phyloP scores from a whole-genome alignment of 2,329 filamentous ascomycete genomes.

The Diplodia corticola region DNA sequence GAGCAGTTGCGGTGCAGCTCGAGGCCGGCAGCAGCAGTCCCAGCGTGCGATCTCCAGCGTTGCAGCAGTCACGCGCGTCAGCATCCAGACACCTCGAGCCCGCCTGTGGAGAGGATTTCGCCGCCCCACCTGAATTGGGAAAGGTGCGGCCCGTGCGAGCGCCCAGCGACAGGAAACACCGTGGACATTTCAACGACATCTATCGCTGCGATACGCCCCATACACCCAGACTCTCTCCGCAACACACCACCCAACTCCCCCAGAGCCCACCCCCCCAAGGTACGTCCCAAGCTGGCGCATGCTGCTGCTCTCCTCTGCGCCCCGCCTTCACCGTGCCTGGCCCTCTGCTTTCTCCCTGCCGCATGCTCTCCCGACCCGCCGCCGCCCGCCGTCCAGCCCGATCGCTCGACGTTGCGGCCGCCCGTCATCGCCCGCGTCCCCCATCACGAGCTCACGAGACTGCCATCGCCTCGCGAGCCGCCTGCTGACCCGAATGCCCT shows the following conservation, averaged over 20 bases:
- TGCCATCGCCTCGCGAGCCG: not conserved
- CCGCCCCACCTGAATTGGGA: conserved; percentile 20
- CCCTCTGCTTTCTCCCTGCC: conserved; percentile 14
- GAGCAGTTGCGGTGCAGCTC: not conserved
- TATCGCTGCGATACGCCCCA: conserved; percentile 23
- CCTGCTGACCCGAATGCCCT: not conserved
- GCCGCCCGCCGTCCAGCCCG: conserved; percentile 16
- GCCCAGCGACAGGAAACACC: conserved; percentile 23
- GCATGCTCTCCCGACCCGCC: conserved; percentile 22
- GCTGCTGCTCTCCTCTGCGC: not conserved
- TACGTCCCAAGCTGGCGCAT: conserved; percentile 13
- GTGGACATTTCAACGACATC: conserved; percentile 23
- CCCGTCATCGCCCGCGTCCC: conserved; percentile 13
- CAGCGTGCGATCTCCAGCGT: not conserved
- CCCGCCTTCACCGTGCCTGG: not conserved
- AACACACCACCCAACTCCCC: conserved; percentile 5
- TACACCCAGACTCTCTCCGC: conserved; percentile 20
- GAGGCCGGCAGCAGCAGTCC: not conserved
- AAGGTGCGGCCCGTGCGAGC: conserved; percentile 17
- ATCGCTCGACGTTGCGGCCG: conserved; percentile 16
- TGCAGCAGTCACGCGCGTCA: conserved; percentile 18
- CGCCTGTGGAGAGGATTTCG: conserved; percentile 22
- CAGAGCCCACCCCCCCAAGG: conserved; percentile 2
- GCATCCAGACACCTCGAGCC: conserved; percentile 3
- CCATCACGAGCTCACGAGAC: not conserved